These are phyloP conservation scores for Harringtonia lauricola DNA, from an alignment of 2,329 filamentous ascomycete species.

Conservation along the genomic window DNA sequence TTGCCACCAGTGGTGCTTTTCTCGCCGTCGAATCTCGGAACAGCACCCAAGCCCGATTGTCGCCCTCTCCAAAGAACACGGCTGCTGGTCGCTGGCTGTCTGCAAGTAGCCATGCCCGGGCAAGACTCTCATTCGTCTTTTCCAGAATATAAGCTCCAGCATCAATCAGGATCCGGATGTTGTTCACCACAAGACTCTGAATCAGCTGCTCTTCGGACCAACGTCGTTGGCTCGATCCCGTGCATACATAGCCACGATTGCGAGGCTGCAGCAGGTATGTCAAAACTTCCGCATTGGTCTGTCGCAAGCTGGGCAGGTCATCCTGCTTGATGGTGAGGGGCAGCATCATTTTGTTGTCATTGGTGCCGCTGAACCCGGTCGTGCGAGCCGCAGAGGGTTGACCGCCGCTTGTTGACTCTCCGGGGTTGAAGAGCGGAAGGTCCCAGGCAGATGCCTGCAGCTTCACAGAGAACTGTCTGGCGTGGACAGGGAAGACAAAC, in stretches of 20 bases:
- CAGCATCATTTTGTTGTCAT: constrained; percentile 49
- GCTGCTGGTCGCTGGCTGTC: constrained; percentile 35
- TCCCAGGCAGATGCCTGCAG: constrained; percentile 60
- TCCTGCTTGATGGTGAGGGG: constrained; percentile 51
- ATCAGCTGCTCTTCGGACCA: constrained; percentile 36
- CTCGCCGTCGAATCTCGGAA: not conserved
- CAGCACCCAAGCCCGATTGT: constrained; percentile 4
- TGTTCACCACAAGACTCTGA: constrained; percentile 17
- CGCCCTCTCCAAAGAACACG: constrained; percentile 33
- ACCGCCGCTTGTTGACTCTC: constrained; percentile 9
- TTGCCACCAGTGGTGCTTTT: constrained; percentile 1
- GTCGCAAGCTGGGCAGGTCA: constrained; percentile 41
- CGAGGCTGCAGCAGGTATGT: constrained; percentile 41
- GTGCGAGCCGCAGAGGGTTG: too few species aligned
- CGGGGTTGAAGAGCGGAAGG: constrained; percentile 34
- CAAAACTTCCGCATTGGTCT: constrained; percentile 55
- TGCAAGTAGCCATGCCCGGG: constrained; percentile 35
- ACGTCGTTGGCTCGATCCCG: constrained; percentile 21
- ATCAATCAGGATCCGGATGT: constrained; percentile 48
- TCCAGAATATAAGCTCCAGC: constrained; percentile 54
- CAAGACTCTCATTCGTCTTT: constrained; percentile 41
- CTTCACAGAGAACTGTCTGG: constrained; percentile 53
- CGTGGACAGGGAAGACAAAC: constrained; percentile 54
- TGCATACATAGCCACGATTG: constrained; percentile 34
- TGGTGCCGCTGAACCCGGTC: constrained; percentile 64